These are phyloP conservation scores for Dactylellina haptotyla DNA, from an alignment of 2,329 filamentous ascomycete genomes.

Conservation along the genomic window DNA sequence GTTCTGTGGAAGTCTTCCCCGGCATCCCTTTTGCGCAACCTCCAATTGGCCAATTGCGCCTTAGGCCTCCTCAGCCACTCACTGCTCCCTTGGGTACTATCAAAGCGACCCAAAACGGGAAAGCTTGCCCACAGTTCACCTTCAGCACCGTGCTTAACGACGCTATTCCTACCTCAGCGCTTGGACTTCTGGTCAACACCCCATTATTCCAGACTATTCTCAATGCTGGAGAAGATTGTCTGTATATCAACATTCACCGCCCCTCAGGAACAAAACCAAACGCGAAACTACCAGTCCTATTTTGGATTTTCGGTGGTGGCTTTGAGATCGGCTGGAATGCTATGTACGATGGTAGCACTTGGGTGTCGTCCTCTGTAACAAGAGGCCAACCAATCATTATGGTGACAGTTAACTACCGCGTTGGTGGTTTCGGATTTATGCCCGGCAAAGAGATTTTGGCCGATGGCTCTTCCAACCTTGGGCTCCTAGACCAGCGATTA, in stretches of 20 bases:
- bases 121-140: conserved; percentile 77
- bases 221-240: conserved; percentile 66
- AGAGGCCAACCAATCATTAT: conserved; percentile 66
- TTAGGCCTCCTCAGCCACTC: conserved; percentile 60
- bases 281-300: conserved; percentile 72
- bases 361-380: conserved; percentile 57
- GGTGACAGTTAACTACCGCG: conserved; percentile 68
- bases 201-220: conserved; percentile 69
- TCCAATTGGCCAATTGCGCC: conserved; percentile 66
- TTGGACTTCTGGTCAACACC: conserved; percentile 67
- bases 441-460: conserved; percentile 63
- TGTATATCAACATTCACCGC: conserved; percentile 60
- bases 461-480: conserved; percentile 61
- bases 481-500: conserved; percentile 56
- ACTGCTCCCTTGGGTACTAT: conserved; percentile 66
- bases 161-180: conserved; percentile 62
- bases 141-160: conserved; percentile 66
- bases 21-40: conserved; percentile 70
- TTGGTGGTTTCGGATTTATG: conserved; percentile 68
- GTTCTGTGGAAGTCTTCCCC: conserved; percentile 70
- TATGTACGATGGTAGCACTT: conserved; percentile 60
- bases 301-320: conserved; percentile 77
- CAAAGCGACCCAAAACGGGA: conserved; percentile 69
- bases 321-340: conserved; percentile 62
- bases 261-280: conserved; percentile 68